Conservation (phyloP, 2,329 filamentous ascomycete species). For the Drechslerella dactyloides region DNA sequence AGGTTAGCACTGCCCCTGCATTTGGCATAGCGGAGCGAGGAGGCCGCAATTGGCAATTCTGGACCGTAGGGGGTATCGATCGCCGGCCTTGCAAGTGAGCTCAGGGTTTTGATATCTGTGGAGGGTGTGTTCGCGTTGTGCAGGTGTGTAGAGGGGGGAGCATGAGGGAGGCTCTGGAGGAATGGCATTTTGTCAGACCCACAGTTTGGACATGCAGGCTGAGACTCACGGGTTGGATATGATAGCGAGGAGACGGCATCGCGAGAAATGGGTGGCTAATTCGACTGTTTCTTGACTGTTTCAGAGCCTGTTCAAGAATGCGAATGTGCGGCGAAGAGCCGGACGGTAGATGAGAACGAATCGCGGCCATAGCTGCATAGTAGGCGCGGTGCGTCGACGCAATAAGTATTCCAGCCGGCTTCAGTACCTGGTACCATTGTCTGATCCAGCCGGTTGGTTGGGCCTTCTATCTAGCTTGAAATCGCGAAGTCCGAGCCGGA, state of each 20-base stretch:
- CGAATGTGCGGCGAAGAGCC: neutral
- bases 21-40: conserved; percentile 29
- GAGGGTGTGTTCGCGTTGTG: neutral
- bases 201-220: neutral
- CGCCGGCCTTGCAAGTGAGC: conserved; percentile 7
- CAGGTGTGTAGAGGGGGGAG: conserved; percentile 2
- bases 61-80: neutral
- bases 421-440: too few species aligned
- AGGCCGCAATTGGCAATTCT: conserved; percentile 31
- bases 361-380: too few species aligned
- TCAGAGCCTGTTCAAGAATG: neutral
- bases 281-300: neutral
- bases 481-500: too few species aligned
- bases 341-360: neutral
- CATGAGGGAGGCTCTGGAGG: conserved; percentile 27
- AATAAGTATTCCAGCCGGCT: too few species aligned
- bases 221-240: neutral
- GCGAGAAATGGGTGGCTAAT: neutral
- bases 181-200: conserved; percentile 14
- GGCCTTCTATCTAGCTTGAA: too few species aligned
- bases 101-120: conserved; percentile 2
- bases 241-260: neutral
- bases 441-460: too few species aligned
- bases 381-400: too few species aligned
- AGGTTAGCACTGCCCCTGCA: conserved; percentile 42